phyloP scores from a whole-genome alignment of 1,284 basidiomycete species.

The Cutaneotrichosporon cutaneum region DNA sequence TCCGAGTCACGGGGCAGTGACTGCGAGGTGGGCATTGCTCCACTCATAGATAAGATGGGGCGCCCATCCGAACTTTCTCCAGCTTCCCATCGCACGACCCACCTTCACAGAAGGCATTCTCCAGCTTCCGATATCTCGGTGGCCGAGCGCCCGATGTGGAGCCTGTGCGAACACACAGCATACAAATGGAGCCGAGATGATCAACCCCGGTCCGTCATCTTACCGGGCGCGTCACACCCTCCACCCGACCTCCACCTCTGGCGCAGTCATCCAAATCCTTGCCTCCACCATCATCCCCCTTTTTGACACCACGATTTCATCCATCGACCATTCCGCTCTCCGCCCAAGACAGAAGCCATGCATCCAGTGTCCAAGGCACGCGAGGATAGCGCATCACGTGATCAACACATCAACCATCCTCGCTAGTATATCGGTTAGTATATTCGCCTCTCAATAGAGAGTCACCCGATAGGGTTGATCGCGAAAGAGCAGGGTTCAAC shows the following conservation, averaged over 20 bases:
- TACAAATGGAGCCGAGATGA: background rate
- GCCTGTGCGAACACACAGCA: background rate
- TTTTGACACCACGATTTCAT: too few species aligned
- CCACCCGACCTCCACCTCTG: background rate
- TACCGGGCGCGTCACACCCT: background rate
- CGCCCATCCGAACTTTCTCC: background rate
- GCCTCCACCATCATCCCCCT: background rate
- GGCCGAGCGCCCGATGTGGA: background rate
- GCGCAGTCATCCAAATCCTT: too few species aligned
- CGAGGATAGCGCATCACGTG: too few species aligned
- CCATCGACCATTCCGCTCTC: too few species aligned
- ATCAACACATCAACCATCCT: background rate
- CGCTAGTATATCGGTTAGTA: conserved; percentile 2
- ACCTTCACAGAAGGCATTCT: background rate
- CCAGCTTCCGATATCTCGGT: background rate
- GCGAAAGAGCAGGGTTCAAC: conserved; percentile 2
- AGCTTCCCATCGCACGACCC: background rate
- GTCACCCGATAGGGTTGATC: background rate
- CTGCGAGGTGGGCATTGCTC: background rate
- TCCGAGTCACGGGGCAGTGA: background rate
- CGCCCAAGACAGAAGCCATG: too few species aligned
- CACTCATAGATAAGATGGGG: background rate
- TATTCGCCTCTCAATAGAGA: background rate
- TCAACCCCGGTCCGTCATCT: background rate
- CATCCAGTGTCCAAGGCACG: too few species aligned